Conservation (phyloP, 2,329 filamentous ascomycete species). For the Ascosphaera apis region DNA sequence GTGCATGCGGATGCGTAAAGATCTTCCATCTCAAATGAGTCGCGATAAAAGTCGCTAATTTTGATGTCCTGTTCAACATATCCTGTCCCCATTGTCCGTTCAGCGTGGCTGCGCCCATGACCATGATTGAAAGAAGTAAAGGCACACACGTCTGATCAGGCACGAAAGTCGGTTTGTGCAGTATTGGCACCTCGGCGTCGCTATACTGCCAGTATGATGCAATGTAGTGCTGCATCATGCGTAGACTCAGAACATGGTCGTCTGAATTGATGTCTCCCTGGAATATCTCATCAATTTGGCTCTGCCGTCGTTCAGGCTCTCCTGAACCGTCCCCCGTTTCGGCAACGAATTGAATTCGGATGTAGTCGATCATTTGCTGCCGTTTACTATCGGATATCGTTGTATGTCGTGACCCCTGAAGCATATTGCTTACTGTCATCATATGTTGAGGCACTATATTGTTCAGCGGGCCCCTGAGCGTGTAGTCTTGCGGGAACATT, state of each 20-base stretch:
- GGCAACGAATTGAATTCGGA: constrained; percentile 31
- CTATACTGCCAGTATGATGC: constrained; percentile 89
- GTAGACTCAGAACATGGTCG: constrained; percentile 47
- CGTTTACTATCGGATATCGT: constrained; percentile 73
- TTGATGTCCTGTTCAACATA: constrained; percentile 51
- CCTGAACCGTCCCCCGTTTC: not conserved
- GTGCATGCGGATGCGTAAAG: constrained; percentile 74
- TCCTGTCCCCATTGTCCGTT: constrained; percentile 59
- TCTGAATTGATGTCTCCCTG: constrained; percentile 49
- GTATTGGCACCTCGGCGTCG: constrained; percentile 77
- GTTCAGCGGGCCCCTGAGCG: constrained; percentile 25
- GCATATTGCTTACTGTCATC: constrained; percentile 68
- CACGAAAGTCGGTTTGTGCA: constrained; percentile 84
- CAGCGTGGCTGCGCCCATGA: constrained; percentile 72
- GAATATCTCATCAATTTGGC: not conserved
- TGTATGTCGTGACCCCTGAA: constrained; percentile 56
- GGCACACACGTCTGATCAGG: constrained; percentile 70
- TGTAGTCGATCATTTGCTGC: constrained; percentile 58
- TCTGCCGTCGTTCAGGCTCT: not conserved
- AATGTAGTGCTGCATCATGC: constrained; percentile 93
- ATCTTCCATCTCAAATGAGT: constrained; percentile 93
- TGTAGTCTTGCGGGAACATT: constrained; percentile 15
- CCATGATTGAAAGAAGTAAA: constrained; percentile 69
- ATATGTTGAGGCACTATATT: constrained; percentile 45
- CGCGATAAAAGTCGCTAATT: constrained; percentile 71